Percentiles rank a stretch among this genome's conserved stretches.
Conservation (phyloP, 345 rosid genomes). For the Murraya koenigii region DNA sequence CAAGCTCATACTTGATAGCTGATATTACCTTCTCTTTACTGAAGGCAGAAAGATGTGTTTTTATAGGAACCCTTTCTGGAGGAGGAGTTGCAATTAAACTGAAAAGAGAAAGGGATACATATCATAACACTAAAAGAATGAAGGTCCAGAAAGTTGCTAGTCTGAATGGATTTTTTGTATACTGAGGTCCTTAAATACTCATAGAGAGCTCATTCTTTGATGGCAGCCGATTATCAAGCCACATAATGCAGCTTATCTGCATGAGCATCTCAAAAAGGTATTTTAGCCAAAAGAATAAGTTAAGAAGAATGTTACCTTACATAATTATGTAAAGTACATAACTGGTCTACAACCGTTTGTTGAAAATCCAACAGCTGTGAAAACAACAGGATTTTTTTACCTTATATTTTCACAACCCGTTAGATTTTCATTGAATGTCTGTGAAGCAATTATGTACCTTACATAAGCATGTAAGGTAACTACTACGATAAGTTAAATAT, state of each 20-base stretch:
- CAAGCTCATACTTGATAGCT: constrained; percentile 80
- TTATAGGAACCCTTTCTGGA: constrained; percentile 97
- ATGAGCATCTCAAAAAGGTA: not conserved
- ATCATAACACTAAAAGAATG: constrained; percentile 5
- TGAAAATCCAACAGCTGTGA: no score
- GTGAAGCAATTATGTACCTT: no score
- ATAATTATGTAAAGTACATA: no score
- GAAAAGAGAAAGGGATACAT: constrained; percentile 24
- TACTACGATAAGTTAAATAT: not conserved
- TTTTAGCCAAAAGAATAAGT: not conserved
- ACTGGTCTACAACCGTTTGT: no score
- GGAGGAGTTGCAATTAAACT: constrained; percentile 96
- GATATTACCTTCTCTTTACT: constrained; percentile 57
- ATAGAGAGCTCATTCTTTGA: not conserved
- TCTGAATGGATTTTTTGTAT: not conserved
- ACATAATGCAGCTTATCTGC: not conserved
- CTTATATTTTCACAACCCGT: no score
- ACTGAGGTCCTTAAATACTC: not conserved
- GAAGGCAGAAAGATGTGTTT: constrained; percentile 72
- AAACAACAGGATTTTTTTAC: no score
- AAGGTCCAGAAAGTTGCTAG: not conserved
- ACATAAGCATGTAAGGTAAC: no score
- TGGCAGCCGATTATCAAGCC: constrained; percentile 5
- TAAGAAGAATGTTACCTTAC: no score
- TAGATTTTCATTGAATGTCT: no score